phyloP scores from a whole-genome alignment of 345 rosid genomes.

The Corchorus olitorius region DNA sequence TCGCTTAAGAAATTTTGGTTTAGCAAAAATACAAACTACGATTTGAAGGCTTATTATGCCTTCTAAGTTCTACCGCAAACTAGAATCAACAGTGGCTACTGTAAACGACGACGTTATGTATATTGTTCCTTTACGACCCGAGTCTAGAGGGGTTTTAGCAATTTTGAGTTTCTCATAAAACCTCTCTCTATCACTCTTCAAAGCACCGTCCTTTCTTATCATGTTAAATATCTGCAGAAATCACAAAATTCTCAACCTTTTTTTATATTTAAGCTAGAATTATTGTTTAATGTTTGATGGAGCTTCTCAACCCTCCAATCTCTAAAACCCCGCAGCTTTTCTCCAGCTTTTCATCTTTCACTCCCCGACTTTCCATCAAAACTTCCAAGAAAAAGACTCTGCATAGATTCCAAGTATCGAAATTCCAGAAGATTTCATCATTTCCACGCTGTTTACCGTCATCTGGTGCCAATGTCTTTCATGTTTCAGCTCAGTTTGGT shows the following conservation, averaged over 20 bases:
- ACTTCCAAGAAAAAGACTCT: constrained; percentile 27
- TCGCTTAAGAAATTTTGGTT: background rate
- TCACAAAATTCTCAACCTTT: background rate
- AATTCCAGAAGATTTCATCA: constrained; percentile 25
- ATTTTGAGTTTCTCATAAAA: too few relatives aligned
- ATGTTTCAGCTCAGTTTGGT: constrained; percentile 59
- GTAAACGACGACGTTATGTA: too few relatives aligned
- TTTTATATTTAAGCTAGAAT: background rate
- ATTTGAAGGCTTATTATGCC: too few relatives aligned
- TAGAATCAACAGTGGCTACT: too few relatives aligned
- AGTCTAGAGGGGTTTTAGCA: too few relatives aligned
- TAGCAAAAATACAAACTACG: background rate
- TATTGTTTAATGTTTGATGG: constrained; percentile 34
- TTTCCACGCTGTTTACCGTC: constrained; percentile 23
- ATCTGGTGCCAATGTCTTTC: constrained; percentile 21
- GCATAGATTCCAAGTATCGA: constrained; percentile 27
- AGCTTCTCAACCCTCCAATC: constrained; percentile 38
- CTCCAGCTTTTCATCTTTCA: constrained; percentile 27
- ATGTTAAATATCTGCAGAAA: background rate
- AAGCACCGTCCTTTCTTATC: background rate
- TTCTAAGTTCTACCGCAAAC: too few relatives aligned
- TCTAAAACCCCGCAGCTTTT: constrained; percentile 24
- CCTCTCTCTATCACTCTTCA: too few relatives aligned
- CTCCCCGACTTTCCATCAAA: constrained; percentile 34
- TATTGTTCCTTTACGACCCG: too few relatives aligned